phyloP scores from a whole-genome alignment of 768 basidiomycete species.

The Amanita exitialis region DNA sequence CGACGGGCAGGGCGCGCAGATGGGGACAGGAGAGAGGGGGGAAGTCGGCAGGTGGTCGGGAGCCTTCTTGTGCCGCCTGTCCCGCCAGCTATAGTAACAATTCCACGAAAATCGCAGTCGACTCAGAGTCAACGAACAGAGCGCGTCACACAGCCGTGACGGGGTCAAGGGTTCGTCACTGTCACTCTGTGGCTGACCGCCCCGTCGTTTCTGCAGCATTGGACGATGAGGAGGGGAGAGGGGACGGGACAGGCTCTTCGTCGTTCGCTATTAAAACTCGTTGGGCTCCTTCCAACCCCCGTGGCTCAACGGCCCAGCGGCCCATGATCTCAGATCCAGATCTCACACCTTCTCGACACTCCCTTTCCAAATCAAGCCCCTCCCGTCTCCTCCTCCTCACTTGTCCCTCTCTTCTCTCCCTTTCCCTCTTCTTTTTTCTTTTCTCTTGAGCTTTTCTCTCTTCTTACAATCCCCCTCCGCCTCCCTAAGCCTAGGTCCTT shows the following conservation, averaged over 20 bases:
- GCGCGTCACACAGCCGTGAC: conserved; percentile 7
- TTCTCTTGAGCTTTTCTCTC: conserved; percentile 12
- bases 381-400: conserved; percentile 13
- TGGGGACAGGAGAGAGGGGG: neutral
- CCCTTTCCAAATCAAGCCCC: conserved; percentile 7
- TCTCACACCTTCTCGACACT: conserved; percentile 9
- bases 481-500: neutral
- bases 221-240: neutral
- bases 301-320: conserved; percentile 5
- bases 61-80: conserved; percentile 6
- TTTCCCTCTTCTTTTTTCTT: conserved; percentile 21
- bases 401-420: conserved; percentile 16
- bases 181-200: conserved; percentile 5
- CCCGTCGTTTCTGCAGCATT: neutral
- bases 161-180: conserved; percentile 10
- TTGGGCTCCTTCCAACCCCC: conserved; percentile 2
- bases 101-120: conserved; percentile 6
- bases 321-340: conserved; percentile 7
- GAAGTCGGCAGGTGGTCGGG: neutral
- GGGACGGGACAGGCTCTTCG: neutral
- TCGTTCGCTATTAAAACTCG: conserved; percentile 1
- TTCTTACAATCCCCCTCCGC: neutral
- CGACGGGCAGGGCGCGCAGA: neutral
- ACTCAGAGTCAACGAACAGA: conserved; percentile 9
- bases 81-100: conserved; percentile 10